Conservation (phyloP, 106 monocot genomes). For the Dioscorea zingiberensis region DNA sequence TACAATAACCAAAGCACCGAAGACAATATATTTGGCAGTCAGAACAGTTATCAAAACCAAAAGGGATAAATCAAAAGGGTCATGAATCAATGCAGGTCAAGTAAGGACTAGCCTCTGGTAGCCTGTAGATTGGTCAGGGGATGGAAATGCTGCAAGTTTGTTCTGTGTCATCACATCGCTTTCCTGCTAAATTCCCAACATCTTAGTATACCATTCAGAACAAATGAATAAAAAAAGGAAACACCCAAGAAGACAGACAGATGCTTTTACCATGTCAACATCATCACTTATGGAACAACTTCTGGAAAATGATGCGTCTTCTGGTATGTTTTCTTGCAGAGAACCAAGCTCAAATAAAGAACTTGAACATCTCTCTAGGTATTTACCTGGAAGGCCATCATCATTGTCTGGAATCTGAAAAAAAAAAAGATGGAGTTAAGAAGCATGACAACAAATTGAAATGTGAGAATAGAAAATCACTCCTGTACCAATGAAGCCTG, state of each 20-base stretch:
- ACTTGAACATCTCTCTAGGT: slow-evolving; percentile 12
- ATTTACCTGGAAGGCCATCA: slow-evolving; percentile 15
- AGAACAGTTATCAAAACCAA: not conserved
- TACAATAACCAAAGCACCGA: no score
- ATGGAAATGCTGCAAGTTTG: slow-evolving; percentile 8
- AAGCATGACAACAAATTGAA: not conserved
- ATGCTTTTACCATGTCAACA: slow-evolving; percentile 21
- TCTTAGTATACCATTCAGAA: not conserved
- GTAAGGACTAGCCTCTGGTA: slow-evolving; percentile 15
- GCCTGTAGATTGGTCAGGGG: slow-evolving; percentile 17
- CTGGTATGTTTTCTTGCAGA: slow-evolving; percentile 22
- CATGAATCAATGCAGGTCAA: no score
- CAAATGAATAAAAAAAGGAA: not conserved
- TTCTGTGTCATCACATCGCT: slow-evolving; percentile 12
- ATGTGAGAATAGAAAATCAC: not conserved
- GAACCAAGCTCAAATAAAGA: slow-evolving; percentile 36
- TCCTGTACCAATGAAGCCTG: slow-evolving; percentile 55
- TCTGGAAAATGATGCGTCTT: slow-evolving; percentile 5
- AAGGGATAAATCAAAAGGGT: no score
- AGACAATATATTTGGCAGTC: not conserved
- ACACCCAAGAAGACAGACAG: not conserved
- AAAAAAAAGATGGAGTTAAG: not conserved
- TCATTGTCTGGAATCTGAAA: slow-evolving; percentile 24
- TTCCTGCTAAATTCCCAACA: slow-evolving; percentile 13
- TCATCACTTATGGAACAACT: slow-evolving; percentile 18